Evolutionary conservation across 805 yeast species (phyloP).

Genomic region (Wickerhamiella sergipiensis): DNA sequence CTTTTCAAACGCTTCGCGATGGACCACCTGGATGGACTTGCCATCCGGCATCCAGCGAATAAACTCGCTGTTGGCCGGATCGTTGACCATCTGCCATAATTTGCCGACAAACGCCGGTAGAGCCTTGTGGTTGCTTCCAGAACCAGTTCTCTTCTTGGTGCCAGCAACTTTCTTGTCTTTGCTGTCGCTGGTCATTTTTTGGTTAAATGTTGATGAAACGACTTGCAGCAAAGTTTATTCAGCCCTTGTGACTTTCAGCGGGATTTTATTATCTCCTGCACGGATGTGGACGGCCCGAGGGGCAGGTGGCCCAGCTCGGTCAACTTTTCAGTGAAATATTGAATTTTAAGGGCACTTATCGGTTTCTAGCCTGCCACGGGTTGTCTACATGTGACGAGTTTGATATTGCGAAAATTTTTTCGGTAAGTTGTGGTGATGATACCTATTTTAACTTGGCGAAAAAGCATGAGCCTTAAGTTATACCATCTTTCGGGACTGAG

Average conservation of each 20-base stretch:
- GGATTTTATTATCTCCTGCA: background rate
- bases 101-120: slow-evolving; percentile 62
- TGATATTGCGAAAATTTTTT: background rate
- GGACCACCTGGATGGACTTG: slow-evolving; percentile 65
- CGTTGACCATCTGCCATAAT: slow-evolving; percentile 92
- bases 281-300: background rate
- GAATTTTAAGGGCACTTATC: background rate
- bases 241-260: background rate
- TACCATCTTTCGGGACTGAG: slow-evolving; percentile 25
- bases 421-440: slow-evolving; percentile 18
- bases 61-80: slow-evolving; percentile 48
- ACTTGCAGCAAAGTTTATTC: background rate
- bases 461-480: slow-evolving; percentile 19
- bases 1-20: slow-evolving; percentile 74
- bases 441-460: slow-evolving; percentile 18
- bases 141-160: background rate
- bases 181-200: background rate
- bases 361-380: background rate
- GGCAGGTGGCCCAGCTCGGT: background rate
- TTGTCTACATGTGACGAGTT: background rate
- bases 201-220: background rate
- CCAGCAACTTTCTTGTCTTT: background rate
- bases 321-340: background rate
- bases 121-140: background rate
- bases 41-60: slow-evolving; percentile 86